Conservation (phyloP, 2,329 filamentous ascomycete genomes). For the Cladosporium austrohemisphaericum region DNA sequence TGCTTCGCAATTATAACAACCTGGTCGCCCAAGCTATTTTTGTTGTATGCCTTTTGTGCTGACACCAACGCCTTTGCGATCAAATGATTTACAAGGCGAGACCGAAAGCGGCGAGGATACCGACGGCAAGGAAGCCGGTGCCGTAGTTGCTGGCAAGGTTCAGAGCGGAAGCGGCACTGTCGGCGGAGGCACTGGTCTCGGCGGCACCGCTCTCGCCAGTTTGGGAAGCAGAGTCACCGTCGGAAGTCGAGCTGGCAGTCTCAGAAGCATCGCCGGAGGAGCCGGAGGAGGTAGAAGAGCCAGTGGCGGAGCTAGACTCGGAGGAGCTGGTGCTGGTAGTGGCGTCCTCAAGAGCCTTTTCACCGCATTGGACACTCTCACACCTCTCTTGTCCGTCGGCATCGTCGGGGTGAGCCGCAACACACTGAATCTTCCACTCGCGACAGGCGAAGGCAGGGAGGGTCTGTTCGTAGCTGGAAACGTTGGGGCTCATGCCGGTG, state of each 20-base stretch:
- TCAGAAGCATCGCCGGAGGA: constrained; percentile 27
- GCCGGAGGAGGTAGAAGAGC: constrained; percentile 27
- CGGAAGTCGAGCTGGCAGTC: constrained; percentile 31
- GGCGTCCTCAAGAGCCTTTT: constrained; percentile 41
- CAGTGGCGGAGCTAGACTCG: constrained; percentile 23
- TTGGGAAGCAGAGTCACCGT: constrained; percentile 11
- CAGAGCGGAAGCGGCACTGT: constrained; percentile 44
- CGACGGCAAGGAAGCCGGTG: constrained; percentile 46
- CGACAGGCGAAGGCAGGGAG: constrained; percentile 60
- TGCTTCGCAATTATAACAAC: not conserved
- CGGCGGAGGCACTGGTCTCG: constrained; percentile 26
- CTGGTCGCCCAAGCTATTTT: not conserved
- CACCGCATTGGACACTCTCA: constrained; percentile 51
- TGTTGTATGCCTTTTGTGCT: not conserved
- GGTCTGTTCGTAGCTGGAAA: constrained; percentile 54
- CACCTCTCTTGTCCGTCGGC: constrained; percentile 42
- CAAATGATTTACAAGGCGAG: constrained; percentile 49
- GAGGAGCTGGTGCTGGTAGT: constrained; percentile 28
- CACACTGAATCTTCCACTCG: constrained; percentile 45
- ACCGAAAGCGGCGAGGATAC: constrained; percentile 55
- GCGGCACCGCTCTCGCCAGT: constrained; percentile 11
- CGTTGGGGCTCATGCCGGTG: constrained; percentile 49
- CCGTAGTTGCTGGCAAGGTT: constrained; percentile 48
- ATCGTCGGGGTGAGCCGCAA: constrained; percentile 38
- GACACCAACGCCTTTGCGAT: not conserved